Base-by-base conservation (phyloP, 2,329 filamentous ascomycete genomes). In the Colletotrichum graminicola region DNA sequence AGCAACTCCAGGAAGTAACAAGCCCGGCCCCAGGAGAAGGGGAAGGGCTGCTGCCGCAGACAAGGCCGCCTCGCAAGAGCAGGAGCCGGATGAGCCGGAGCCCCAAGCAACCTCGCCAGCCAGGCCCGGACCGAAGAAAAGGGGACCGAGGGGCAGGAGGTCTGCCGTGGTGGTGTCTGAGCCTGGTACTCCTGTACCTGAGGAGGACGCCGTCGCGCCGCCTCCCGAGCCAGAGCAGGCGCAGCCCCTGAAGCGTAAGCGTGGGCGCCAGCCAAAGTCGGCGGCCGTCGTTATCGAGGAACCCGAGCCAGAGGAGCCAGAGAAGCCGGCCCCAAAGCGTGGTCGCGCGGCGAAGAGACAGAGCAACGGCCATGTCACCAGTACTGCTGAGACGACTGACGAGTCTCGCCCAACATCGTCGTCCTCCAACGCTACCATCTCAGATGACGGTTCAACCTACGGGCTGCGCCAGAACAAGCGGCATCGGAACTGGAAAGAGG, bases 331-430 rank as follows among this genome's bases (percentile, higher is more conserved):
- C 5, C 62, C 73, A 16, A 74, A 74, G 63, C 63, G 73, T 23
- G 71, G 60, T 14, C 70, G 73, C 52, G 63, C 56, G 8, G 60
- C 68, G 2, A 70, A 70, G 43, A 67, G 62, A 54, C 62, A 70
- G 41, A 70, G 71, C 61, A 73, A 73, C n/a, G 66, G 70, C 16
- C 60, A 56, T 18, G 66, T 43, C 14, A 32, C 62, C 6, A 39
- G 29, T 36, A 41, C 49, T 12, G 26, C 71, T 6, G 73, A 74
- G 61, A 71, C 77, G 67, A 82, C 82, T 41, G 85, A 85, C 43
- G 84, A 87, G 32, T 84, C 84, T 8, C 83, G 87, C 2, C 87
- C 87, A 1, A 84, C 83, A 0, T 87, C 87, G 0, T 84, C 88
- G 2, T 86, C 85, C 0, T 89, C 88, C 1, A 87, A 85, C 8